phyloP scores from a whole-genome alignment of 2,329 filamentous ascomycete genomes.

The Ceratocystiopsis sp. region DNA sequence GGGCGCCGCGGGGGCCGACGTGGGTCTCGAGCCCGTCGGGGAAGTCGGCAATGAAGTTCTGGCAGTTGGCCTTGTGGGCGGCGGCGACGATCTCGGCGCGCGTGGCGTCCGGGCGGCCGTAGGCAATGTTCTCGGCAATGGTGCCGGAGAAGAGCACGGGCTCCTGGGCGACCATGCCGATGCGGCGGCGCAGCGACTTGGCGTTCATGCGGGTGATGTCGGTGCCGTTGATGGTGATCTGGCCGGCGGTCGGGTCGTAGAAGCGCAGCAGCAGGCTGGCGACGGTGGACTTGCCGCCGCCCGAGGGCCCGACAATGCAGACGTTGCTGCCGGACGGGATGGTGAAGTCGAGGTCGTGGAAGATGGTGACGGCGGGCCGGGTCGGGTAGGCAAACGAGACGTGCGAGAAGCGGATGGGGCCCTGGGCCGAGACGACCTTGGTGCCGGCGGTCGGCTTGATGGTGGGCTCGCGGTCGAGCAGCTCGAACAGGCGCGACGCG shows the following conservation, averaged over 20 bases:
- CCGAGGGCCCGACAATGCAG: constrained; percentile 89
- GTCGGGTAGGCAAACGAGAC: constrained; percentile 89
- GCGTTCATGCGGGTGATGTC: constrained; percentile 80
- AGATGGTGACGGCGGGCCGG: constrained; percentile 78
- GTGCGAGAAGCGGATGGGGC: constrained; percentile 73
- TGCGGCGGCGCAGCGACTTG: constrained; percentile 79
- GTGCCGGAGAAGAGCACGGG: constrained; percentile 81
- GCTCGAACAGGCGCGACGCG: constrained; percentile 86
- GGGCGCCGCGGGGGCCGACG: constrained; percentile 80
- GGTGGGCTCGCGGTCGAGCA: constrained; percentile 75
- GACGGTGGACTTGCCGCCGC: constrained; percentile 91
- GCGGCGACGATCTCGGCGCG: constrained; percentile 70
- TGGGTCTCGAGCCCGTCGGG: constrained; percentile 89
- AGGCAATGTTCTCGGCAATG: constrained; percentile 79
- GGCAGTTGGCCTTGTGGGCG: constrained; percentile 83
- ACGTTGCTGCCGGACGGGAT: constrained; percentile 91
- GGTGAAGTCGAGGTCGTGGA: constrained; percentile 73
- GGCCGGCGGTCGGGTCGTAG: constrained; percentile 65
- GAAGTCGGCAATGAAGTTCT: constrained; percentile 80
- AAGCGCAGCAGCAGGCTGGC: constrained; percentile 82
- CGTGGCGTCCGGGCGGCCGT: constrained; percentile 66
- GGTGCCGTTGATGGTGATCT: constrained; percentile 66
- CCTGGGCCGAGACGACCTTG: constrained; percentile 68
- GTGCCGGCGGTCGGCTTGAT: constrained; percentile 75
- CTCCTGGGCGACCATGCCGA: constrained; percentile 90